Percentiles rank a stretch among this genome's conserved stretches.
These are phyloP conservation scores for Cutaneotrichosporon curvatum DNA, from an alignment of 1,284 basidiomycete species.

Conservation along the genomic window DNA sequence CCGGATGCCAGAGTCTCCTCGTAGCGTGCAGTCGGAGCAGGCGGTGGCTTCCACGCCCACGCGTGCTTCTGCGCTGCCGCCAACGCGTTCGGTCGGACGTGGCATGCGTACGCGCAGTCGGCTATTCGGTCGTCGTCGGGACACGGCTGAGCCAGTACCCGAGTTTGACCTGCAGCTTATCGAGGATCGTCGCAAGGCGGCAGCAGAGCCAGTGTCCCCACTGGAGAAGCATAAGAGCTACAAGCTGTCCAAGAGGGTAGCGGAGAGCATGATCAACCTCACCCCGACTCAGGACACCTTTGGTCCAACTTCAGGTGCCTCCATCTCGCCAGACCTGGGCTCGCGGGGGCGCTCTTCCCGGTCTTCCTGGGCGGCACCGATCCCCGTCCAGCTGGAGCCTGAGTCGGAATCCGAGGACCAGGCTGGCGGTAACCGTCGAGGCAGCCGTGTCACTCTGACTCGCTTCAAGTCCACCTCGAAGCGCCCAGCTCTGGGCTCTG, in stretches of 20 bases:
- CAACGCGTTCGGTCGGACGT: conserved; percentile 6
- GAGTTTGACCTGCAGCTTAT: neutral
- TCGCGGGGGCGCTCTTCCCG: neutral
- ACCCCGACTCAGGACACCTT: conserved; percentile 1
- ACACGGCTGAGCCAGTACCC: neutral
- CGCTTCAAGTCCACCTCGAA: conserved; percentile 9
- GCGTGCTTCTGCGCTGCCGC: neutral
- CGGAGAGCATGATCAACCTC: conserved; percentile 14
- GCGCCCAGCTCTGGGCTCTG: conserved; percentile 15
- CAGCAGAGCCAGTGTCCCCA: neutral
- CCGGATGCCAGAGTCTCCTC: conserved; percentile 7
- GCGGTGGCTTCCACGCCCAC: conserved; percentile 1
- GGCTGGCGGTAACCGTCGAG: neutral
- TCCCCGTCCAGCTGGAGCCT: neutral
- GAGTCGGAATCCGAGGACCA: neutral
- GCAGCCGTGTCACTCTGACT: conserved; percentile 9
- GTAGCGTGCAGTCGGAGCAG: conserved; percentile 14
- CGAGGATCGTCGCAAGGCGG: neutral
- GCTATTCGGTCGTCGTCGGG: conserved; percentile 6
- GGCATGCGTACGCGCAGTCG: conserved; percentile 5
- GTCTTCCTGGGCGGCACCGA: conserved; percentile 11
- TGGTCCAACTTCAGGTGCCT: neutral
- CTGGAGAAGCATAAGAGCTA: conserved; percentile 8
- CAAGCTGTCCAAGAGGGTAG: conserved; percentile 9
- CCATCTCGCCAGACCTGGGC: neutral